phyloP scores from a whole-genome alignment of 352 stramenopile species.

The Chrysophaeum taylorii region DNA sequence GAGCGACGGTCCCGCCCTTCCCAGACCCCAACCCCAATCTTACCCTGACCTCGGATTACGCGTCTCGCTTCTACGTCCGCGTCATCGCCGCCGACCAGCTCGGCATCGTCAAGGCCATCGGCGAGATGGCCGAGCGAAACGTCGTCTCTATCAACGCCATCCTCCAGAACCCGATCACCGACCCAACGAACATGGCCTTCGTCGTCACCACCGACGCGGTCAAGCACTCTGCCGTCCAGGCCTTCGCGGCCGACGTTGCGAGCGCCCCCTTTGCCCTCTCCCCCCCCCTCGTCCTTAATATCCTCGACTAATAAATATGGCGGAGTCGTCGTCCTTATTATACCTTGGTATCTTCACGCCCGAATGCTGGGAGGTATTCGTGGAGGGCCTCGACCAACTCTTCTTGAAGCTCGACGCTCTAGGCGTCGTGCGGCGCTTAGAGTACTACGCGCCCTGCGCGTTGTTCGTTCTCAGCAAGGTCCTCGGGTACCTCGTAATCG shows the following conservation, averaged over 20 bases:
- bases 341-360: not conserved
- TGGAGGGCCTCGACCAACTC: slow-evolving; percentile 6
- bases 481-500: slow-evolving; percentile 66
- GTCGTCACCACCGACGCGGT: slow-evolving; percentile 82
- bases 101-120: slow-evolving; percentile 79
- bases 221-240: slow-evolving; percentile 64
- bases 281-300: not conserved
- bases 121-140: slow-evolving; percentile 72
- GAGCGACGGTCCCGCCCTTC: slow-evolving; percentile 53
- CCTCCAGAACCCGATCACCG: slow-evolving; percentile 80
- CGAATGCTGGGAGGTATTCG: not conserved
- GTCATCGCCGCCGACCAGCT: slow-evolving; percentile 79
- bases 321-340: not conserved
- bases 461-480: slow-evolving; percentile 61
- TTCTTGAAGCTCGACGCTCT: not conserved
- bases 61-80: slow-evolving; percentile 83
- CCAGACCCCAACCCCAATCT: too few relatives aligned
- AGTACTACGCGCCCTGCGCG: slow-evolving; percentile 53
- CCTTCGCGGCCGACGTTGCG: slow-evolving; percentile 66
- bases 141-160: slow-evolving; percentile 87
- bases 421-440: not conserved
- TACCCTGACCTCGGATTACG: too few relatives aligned
- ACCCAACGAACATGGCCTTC: slow-evolving; percentile 78
- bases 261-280: not conserved
- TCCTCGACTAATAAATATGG: slow-evolving; percentile 3